Base-by-base conservation (phyloP, 257 asterid genomes). In the Ajuga chamaepitys region DNA sequence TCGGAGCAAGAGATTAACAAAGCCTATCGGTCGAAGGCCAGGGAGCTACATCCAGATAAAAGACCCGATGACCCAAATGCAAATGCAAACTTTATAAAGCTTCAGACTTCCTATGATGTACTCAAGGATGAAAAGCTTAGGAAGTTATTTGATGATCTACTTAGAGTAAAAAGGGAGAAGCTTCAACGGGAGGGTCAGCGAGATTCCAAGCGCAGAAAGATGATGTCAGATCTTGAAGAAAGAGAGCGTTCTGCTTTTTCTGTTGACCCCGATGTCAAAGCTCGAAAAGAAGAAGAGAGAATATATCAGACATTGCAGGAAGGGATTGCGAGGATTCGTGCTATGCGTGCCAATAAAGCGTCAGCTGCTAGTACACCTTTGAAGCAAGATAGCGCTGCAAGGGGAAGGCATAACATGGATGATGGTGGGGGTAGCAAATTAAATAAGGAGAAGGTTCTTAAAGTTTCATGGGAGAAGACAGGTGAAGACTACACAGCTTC, bases 401-500 rank as follows among this genome's bases (percentile, higher is more conserved):
- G 51, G 50, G 74, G 42, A 45, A 67, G 58, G 9, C 75, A 57
- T 32, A 57, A 76, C 47, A 12, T 16, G 24, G 83, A 63, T 67
- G 83, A 63, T 67, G 71, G 77, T 35, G 83, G 80, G 50, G 78
- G 63, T 40, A 68, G 20, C 21, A 78, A 58, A 28, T 62, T 81
- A 70, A 96, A 89, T 50, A 89, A 79, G 76, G 89, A 75, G 52
- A 93, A 86, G 75, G 71, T 86, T 48, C 95, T 93, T 52, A 93
- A 87, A 77, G 95, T 93, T 41, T 82, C 96, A 0, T 93, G 97
- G 97, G 96, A 89, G 77, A 89, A 83, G 82, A 48, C 38, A 1
- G 95, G 94, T n/a, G 83, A 59, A 63, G 95, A 74, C 63, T 93
- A 93, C 66, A 80, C 88, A 9, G 85, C 90, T 2, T 81, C 76